Evolutionary conservation across 2,329 filamentous ascomycete species (phyloP).

Genomic region (Calonectria pteridis): DNA sequence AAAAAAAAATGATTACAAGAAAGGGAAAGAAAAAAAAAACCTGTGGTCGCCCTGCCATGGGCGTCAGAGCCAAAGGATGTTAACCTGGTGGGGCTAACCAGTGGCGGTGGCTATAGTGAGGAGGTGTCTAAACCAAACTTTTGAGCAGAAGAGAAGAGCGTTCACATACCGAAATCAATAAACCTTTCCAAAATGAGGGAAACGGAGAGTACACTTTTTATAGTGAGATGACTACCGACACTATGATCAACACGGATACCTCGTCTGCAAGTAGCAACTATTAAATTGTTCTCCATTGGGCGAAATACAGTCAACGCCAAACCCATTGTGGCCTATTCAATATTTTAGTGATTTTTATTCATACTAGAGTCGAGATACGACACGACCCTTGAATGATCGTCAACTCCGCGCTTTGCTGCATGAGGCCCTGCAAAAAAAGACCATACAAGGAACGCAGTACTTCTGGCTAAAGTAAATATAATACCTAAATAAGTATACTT

Average conservation of each 20-base stretch:
- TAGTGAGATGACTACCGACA: no score
- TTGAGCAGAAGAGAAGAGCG: background rate
- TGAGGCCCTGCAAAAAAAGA: no score
- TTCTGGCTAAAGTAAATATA: no score
- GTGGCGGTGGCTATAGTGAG: background rate
- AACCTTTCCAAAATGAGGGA: no score
- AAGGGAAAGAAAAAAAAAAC: no score
- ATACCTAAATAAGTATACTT: no score
- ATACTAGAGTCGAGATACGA: background rate
- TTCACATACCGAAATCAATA: background rate
- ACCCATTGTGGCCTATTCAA: background rate
- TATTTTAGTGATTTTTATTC: no score
- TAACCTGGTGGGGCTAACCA: background rate
- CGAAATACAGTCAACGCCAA: background rate
- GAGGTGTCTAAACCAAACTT: background rate
- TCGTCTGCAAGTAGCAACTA: background rate
- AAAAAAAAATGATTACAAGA: no score
- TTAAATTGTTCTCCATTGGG: background rate
- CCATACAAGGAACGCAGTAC: no score
- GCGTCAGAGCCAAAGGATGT: conserved; percentile 36
- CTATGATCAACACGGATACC: background rate
- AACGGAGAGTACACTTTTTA: no score
- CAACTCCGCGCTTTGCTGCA: no score
- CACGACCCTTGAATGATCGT: no score
- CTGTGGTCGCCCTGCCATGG: background rate